Evolutionary conservation across 495 filamentous ascomycete species (phyloP).

Genomic region (Aspergillus sparsus): DNA sequence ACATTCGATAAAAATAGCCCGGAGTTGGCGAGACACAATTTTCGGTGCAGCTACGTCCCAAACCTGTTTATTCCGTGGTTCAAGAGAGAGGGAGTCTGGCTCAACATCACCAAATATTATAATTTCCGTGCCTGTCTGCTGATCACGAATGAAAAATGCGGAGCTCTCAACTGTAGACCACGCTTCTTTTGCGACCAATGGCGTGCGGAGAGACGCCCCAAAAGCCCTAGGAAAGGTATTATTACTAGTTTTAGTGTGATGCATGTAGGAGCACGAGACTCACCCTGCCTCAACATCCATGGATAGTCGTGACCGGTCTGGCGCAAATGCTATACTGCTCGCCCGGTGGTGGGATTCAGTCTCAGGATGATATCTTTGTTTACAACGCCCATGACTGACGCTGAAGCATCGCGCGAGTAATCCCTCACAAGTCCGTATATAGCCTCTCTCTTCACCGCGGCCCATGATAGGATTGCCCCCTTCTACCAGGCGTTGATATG

Average conservation of each 20-base stretch:
- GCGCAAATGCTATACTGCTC: constrained; percentile 45
- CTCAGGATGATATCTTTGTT: constrained; percentile 58
- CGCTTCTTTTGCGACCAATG: constrained; percentile 15
- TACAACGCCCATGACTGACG: constrained; percentile 86
- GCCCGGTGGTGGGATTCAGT: constrained; percentile 60
- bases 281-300: constrained; percentile 39
- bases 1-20: constrained; percentile 92
- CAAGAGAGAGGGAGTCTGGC: constrained; percentile 79
- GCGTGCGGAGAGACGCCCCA: constrained; percentile 25
- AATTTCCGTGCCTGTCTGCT: constrained; percentile 67
- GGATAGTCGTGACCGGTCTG: constrained; percentile 34
- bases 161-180: constrained; percentile 71
- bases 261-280: constrained; percentile 8
- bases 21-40: constrained; percentile 64
- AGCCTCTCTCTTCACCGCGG: constrained; percentile 72
- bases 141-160: constrained; percentile 85
- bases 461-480: constrained; percentile 82
- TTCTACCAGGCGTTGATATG: constrained; percentile 83
- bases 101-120: constrained; percentile 96
- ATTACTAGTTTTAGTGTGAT: background rate
- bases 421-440: constrained; percentile 81
- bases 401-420: constrained; percentile 74
- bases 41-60: constrained; percentile 88
- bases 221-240: constrained; percentile 26
- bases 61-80: constrained; percentile 73